phyloP scores from a whole-genome alignment of 805 yeast genomes.

The Candida krabiensis region DNA sequence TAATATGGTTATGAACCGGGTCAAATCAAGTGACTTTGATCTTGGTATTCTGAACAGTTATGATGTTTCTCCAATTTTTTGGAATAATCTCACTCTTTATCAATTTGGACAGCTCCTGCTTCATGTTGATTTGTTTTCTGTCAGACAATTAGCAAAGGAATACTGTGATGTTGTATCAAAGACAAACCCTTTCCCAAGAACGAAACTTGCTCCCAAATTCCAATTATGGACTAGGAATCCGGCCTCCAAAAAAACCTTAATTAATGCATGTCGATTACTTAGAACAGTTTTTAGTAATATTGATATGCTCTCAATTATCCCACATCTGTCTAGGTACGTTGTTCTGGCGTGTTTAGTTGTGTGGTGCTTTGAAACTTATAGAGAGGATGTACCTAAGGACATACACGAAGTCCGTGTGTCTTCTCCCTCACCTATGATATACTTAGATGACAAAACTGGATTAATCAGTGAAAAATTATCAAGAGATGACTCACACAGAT shows the following conservation, averaged over 20 bases:
- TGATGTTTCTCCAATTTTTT: slow-evolving; percentile 34
- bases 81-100: slow-evolving; percentile 23
- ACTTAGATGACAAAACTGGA: slow-evolving; percentile 4
- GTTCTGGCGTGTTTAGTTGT: slow-evolving; percentile 9
- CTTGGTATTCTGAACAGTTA: slow-evolving; percentile 28
- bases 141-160: slow-evolving; percentile 8
- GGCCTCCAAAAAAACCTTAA: slow-evolving; percentile 12
- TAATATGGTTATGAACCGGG: slow-evolving; percentile 4
- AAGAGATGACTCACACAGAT: slow-evolving; percentile 16
- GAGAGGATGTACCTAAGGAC: slow-evolving; percentile 13
- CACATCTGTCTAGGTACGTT: slow-evolving; percentile 25
- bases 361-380: slow-evolving; percentile 20
- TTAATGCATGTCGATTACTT: slow-evolving; percentile 30
- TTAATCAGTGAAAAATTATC: slow-evolving; percentile 8
- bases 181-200: slow-evolving; percentile 2
- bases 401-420: neutral
- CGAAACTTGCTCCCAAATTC: slow-evolving; percentile 3
- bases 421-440: slow-evolving; percentile 5
- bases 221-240: slow-evolving; percentile 13
- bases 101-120: slow-evolving; percentile 15
- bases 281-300: slow-evolving; percentile 26
- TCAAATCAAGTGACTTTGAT: neutral
- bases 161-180: neutral
- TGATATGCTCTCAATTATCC: slow-evolving; percentile 21
- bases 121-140: slow-evolving; percentile 8